Evolutionary conservation across 2,329 filamentous ascomycete species (phyloP).

Genomic region (Venturia asperata): DNA sequence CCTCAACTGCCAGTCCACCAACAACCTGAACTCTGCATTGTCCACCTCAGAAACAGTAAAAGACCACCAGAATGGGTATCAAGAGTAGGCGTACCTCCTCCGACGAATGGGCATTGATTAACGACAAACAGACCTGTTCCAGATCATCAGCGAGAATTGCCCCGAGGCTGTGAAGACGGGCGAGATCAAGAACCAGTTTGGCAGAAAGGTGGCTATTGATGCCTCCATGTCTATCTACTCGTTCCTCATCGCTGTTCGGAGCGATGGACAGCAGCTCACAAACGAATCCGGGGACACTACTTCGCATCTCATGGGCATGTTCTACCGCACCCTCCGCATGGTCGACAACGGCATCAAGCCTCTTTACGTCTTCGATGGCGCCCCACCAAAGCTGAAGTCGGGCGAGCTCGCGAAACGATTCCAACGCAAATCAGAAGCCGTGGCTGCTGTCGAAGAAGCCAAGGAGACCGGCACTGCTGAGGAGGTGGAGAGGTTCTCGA

Average conservation of each 20-base stretch:
- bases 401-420: conserved; percentile 95
- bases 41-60: neutral
- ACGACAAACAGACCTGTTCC: conserved; percentile 33
- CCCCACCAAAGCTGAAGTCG: conserved; percentile 93
- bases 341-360: conserved; percentile 99
- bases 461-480: conserved; percentile 95
- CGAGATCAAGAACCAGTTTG: conserved; percentile 98
- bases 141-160: conserved; percentile 64
- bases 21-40: neutral
- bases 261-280: conserved; percentile 92
- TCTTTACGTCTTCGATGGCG: conserved; percentile 94
- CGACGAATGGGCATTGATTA: neutral
- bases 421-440: conserved; percentile 88
- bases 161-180: conserved; percentile 94
- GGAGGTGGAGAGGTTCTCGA: conserved; percentile 96
- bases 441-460: conserved; percentile 83
- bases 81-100: neutral
- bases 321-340: conserved; percentile 96
- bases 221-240: conserved; percentile 99
- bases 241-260: conserved; percentile 95
- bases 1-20: neutral
- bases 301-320: conserved; percentile 98
- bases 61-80: conserved; percentile 15
- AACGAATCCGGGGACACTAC: conserved; percentile 94
- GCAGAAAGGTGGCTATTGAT: conserved; percentile 90